Percentiles rank a stretch among this genome's conserved stretches.
Evolutionary conservation across 1,284 basidiomycete species (phyloP).

Genomic region (Leccinum fallax): DNA sequence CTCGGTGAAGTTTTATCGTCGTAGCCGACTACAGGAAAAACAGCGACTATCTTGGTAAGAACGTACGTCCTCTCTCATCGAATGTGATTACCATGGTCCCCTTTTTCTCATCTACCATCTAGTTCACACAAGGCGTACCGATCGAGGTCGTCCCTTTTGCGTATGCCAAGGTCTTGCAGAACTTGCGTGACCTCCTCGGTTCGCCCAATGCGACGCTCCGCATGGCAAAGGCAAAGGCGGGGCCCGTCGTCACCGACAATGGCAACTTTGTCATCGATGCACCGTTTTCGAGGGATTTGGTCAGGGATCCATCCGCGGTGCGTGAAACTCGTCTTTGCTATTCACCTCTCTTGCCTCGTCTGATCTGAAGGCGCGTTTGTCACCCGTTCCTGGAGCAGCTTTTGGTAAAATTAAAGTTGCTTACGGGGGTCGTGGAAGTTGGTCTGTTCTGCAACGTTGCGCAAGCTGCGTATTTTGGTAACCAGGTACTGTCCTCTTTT

Average conservation of each 20-base stretch:
- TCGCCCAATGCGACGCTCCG: constrained; percentile 71
- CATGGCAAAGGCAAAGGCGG: constrained; percentile 86
- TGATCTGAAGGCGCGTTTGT: neutral
- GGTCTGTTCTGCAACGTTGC: constrained; percentile 94
- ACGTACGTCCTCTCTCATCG: constrained; percentile 51
- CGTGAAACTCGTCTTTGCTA: constrained; percentile 24
- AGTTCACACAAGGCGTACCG: constrained; percentile 91
- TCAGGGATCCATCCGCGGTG: constrained; percentile 73
- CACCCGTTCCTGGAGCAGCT: constrained; percentile 47
- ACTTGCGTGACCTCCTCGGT: constrained; percentile 64
- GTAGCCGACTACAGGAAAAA: constrained; percentile 98
- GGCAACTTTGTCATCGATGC: constrained; percentile 96
- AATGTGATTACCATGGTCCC: neutral
- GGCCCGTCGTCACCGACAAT: constrained; percentile 96
- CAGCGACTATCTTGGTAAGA: constrained; percentile 79
- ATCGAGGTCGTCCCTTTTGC: constrained; percentile 98
- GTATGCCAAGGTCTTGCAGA: constrained; percentile 82
- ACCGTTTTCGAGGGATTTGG: constrained; percentile 72
- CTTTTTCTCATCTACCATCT: constrained; percentile 1
- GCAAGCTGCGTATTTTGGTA: constrained; percentile 97
- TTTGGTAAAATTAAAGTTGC: constrained; percentile 76
- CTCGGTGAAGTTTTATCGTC: constrained; percentile 72
- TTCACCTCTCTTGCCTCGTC: neutral
- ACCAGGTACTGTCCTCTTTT: constrained; percentile 55
- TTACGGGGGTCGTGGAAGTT: constrained; percentile 97